phyloP scores from a whole-genome alignment of 192 early-diverging fungal species.

The Backusella tuberculispora region DNA sequence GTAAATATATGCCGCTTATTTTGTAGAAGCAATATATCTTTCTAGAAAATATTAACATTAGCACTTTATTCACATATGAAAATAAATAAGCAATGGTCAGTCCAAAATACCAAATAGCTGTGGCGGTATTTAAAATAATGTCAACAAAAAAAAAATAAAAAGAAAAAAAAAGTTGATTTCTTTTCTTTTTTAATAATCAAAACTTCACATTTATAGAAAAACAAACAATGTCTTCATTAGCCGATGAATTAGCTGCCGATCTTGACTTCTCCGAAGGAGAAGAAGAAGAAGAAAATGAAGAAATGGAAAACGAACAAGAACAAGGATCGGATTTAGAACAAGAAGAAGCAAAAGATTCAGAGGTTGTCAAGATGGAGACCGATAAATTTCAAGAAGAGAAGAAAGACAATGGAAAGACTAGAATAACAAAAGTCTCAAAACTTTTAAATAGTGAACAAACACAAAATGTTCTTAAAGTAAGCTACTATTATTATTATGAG shows the following conservation, averaged over 20 bases:
- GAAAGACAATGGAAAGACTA: slow-evolving; percentile 42
- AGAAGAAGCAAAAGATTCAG: slow-evolving; percentile 55
- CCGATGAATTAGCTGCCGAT: slow-evolving; percentile 89
- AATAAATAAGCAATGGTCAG: too few species aligned
- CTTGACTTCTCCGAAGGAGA: slow-evolving; percentile 70
- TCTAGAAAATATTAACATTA: too few species aligned
- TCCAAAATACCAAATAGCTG: too few species aligned
- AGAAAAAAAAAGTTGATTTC: neutral
- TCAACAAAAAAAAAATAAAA: too few species aligned
- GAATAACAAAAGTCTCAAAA: slow-evolving; percentile 69
- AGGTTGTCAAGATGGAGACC: slow-evolving; percentile 49
- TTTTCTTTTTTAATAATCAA: neutral
- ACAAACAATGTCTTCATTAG: slow-evolving; percentile 64
- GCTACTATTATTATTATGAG: neutral
- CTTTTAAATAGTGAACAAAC: slow-evolving; percentile 64
- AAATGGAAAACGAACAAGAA: neutral
- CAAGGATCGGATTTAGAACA: slow-evolving; percentile 41
- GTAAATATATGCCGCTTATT: too few species aligned
- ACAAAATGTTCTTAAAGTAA: slow-evolving; percentile 63
- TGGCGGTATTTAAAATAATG: too few species aligned
- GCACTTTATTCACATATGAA: too few species aligned
- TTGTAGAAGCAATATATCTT: too few species aligned
- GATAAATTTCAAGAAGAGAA: slow-evolving; percentile 44
- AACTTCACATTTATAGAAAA: neutral
- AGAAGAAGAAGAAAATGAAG: neutral